Evolutionary conservation across 306 rosid species (phyloP).

Genomic region (Dicorynia guianensis): DNA sequence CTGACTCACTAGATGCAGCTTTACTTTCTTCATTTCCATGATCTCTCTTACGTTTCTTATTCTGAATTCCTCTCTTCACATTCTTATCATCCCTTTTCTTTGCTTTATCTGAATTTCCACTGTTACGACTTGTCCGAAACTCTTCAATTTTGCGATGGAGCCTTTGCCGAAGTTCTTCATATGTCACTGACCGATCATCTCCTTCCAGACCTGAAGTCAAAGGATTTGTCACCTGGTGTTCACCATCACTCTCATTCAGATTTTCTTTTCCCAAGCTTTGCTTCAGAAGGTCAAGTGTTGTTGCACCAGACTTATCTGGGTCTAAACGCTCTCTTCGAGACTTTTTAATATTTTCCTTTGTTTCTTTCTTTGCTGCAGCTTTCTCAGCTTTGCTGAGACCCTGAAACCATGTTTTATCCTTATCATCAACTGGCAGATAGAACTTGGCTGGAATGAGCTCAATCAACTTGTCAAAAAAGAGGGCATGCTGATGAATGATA

Average conservation of each 20-base stretch:
- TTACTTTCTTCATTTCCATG: slow-evolving; percentile 43
- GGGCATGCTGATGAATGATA: slow-evolving; percentile 60
- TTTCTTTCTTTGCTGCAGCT: slow-evolving; percentile 70
- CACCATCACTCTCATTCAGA: slow-evolving; percentile 43
- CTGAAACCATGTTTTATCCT: slow-evolving; percentile 85
- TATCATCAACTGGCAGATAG: slow-evolving; percentile 64
- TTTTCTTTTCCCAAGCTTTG: slow-evolving; percentile 62
- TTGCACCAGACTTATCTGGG: slow-evolving; percentile 67
- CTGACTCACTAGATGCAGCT: slow-evolving; percentile 7
- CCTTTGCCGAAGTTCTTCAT: slow-evolving; percentile 73
- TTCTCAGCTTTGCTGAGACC: slow-evolving; percentile 75
- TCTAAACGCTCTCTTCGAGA: slow-evolving; percentile 72
- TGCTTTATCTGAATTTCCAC: slow-evolving; percentile 53
- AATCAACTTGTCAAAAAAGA: slow-evolving; percentile 78
- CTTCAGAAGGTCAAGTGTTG: slow-evolving; percentile 71
- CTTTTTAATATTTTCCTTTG: slow-evolving; percentile 75
- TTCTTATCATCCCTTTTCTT: slow-evolving; percentile 61
- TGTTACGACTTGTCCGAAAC: slow-evolving; percentile 55
- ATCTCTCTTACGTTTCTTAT: slow-evolving; percentile 70
- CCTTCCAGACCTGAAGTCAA: slow-evolving; percentile 51
- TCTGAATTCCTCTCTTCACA: slow-evolving; percentile 45
- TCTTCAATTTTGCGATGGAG: slow-evolving; percentile 69
- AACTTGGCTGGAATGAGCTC: slow-evolving; percentile 88
- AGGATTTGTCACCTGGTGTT: slow-evolving; percentile 51
- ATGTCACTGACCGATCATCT: slow-evolving; percentile 65